phyloP scores from a whole-genome alignment of 192 early-diverging fungal genomes.

The Coemansia sp. region DNA sequence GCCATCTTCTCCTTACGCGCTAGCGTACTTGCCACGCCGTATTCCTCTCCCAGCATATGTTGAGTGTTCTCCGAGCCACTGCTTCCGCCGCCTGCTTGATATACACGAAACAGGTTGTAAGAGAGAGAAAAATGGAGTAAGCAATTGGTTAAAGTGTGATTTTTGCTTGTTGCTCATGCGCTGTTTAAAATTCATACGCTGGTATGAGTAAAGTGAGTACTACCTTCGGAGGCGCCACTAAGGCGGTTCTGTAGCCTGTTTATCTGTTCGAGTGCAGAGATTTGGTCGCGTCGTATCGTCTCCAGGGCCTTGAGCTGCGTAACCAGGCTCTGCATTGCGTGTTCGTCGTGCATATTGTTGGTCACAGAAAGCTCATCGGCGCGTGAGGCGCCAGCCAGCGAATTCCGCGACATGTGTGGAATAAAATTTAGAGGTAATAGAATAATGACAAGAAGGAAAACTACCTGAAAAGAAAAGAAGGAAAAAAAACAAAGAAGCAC shows the following conservation, averaged over 20 bases:
- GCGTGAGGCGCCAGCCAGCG: background rate
- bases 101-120: too few relatives aligned
- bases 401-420: background rate
- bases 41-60: background rate
- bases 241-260: background rate
- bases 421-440: background rate
- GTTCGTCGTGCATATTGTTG: background rate
- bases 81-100: background rate
- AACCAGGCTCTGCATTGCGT: conserved; percentile 3
- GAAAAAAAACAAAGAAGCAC: too few relatives aligned
- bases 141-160: too few relatives aligned
- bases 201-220: background rate
- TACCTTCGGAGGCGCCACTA: background rate
- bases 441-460: background rate
- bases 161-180: too few relatives aligned
- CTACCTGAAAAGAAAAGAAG: background rate
- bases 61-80: background rate
- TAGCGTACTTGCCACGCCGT: conserved; percentile 3
- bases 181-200: background rate
- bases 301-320: conserved; percentile 4
- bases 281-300: background rate
- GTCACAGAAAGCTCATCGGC: background rate
- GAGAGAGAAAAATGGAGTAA: too few relatives aligned
- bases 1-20: conserved; percentile 33
- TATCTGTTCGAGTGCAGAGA: background rate